Base-by-base conservation (phyloP, 768 basidiomycete species). In the Vishniacozyma victoriae region DNA sequence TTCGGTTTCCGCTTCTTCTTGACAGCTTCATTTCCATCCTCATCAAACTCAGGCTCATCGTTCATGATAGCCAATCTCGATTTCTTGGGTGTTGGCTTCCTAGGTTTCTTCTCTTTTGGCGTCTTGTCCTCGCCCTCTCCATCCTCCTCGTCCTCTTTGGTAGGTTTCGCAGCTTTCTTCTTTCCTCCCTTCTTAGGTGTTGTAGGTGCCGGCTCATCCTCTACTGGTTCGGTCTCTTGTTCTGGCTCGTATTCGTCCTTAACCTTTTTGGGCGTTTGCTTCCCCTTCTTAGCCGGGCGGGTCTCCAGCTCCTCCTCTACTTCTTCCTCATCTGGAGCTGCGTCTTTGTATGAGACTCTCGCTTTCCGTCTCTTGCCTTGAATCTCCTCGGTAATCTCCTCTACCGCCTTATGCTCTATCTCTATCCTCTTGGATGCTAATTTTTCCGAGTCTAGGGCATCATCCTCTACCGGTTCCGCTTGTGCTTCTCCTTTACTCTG, bases 1-100 rank as follows among this genome's bases (percentile, higher is more conserved):
- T 67, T 72, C 1, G 54, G 49, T 38, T 65, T 67, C 26, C 70
- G 43, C 54, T 66, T 65, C 60, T 66, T 58, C 51, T 69, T 67
- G n/a, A 66, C 57, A 43, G 63, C 57, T 55, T 68, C 60, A 41
- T 63, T 69, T 13, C 62, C 62, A 1, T 60, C 66, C 19, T 48
- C 41, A 40, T 69, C 67, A 37, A 41, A 59, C 33, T 63, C 60
- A 2, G 64, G 64, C 48, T 69, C 67, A 35, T 69, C 63, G 40
- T 54, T 54, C n/a, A n/a, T n/a, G n/a, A 33, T n/a, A 13, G 62
- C 62, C 26, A 63, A 42, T 27, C 59, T 41, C 2, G 59, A 60
- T 37, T 64, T 65, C 52, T 65, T 65, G 9, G 61, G 63, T 1
- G 61, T 69, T 13, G 48, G 45, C 42, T 61, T 64, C 48, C 56